Evolutionary conservation across 2,329 filamentous ascomycete species (phyloP), one percentile per base, ranked within the genome.

Genomic region (Xylaria arbuscula): DNA sequence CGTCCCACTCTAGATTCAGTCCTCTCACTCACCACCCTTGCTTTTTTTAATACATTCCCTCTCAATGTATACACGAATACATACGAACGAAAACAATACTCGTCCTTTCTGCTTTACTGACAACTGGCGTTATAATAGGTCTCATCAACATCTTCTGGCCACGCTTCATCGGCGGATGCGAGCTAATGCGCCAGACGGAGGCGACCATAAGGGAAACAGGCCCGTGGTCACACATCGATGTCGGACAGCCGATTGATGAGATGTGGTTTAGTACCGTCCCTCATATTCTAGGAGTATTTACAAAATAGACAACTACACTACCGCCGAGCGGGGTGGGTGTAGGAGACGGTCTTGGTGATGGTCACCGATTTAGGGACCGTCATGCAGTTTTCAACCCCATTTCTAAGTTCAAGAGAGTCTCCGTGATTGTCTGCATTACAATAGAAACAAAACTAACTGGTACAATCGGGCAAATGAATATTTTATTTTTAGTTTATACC

Each of bases 141-240:
- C 76, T 86, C 22, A 67, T 87, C 47, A 86, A 87, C 62, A 48
- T 88, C 10, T 78, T 86, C 67, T 89, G 87, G 87, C 84, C 85
- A 1, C 77, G 79, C 32, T 76, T 84, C 51, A 74, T 88, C 47
- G 86, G 85, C 1, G 86, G 85, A 3, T 89, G 87, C 68, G 75
- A 84, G 51, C 76, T 89, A 13, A 82, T 82, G 62, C 81, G 86
- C 10, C 79, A 83, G 51, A 89, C 87, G 0, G 81, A 78, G 32
- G 79, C 80, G 64, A 82, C 76, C 24, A 75, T 89, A n/a, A 79
- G 78, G 34, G 80, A 83, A 42, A 85, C 83, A 10, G 87, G 86
- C 0, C 77, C 81, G 0, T 89, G 87, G 86, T 77, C 80, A 5
- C 78, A 80, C 7, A 74, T 88, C 10, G 85, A 89, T 68, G 72